Conservation (phyloP, 139 green algal species). For the Chlorella ohadii region DNA sequence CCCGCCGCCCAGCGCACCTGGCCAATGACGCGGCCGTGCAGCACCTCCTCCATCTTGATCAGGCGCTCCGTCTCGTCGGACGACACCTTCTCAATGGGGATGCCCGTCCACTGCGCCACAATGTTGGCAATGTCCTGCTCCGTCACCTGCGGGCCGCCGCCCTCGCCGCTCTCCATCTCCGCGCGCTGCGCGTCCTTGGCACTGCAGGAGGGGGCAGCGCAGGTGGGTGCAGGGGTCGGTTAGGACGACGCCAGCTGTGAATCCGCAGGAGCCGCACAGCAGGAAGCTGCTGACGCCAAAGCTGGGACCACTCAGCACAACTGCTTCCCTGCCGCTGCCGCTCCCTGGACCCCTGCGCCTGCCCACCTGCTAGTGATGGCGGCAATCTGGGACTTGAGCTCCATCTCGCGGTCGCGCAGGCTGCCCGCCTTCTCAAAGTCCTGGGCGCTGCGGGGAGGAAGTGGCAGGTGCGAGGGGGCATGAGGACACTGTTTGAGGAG, state of each 20-base stretch:
- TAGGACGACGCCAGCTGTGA: background rate
- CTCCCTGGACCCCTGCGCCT: constrained; percentile 25
- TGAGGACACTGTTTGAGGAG: no score
- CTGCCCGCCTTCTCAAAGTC: constrained; percentile 95
- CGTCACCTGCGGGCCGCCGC: constrained; percentile 77
- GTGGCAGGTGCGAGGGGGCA: background rate
- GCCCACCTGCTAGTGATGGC: constrained; percentile 69
- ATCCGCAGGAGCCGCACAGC: no score
- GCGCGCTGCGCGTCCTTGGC: constrained; percentile 51
- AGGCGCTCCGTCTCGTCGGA: constrained; percentile 95
- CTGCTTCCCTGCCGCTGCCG: no score
- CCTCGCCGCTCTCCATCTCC: constrained; percentile 83
- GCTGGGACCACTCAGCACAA: no score
- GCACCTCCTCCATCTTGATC: constrained; percentile 98
- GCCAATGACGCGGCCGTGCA: constrained; percentile 96
- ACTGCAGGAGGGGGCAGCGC: background rate
- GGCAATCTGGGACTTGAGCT: constrained; percentile 96
- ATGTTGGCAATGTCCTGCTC: constrained; percentile 98
- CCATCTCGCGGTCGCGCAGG: constrained; percentile 97
- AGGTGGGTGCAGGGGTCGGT: background rate
- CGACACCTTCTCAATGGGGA: constrained; percentile 89
- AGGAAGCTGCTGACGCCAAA: no score
- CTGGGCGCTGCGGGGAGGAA: constrained; percentile 35
- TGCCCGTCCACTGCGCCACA: constrained; percentile 94
- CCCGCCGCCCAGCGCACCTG: no score